A percentile compares a stretch with the other conserved stretches of the same genome.
These are phyloP conservation scores for Hyaloscypha bicolor DNA, from an alignment of 495 filamentous ascomycete species.

Conservation along the genomic window DNA sequence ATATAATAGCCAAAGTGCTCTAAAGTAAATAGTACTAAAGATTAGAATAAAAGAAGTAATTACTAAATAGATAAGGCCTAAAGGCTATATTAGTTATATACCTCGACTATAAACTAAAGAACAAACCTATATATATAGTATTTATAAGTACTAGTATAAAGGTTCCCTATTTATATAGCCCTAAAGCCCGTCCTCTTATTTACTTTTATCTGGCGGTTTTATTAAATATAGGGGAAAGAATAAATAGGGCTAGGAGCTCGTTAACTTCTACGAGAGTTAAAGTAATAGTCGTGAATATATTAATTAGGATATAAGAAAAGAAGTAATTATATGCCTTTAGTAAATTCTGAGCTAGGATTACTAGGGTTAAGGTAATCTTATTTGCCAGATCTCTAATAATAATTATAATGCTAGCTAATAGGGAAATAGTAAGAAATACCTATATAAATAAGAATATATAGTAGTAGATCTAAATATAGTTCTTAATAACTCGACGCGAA, in stretches of 20 bases:
- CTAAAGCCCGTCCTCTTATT: constrained; percentile 12
- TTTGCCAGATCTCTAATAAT: constrained; percentile 60
- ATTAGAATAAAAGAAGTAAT: constrained; percentile 89
- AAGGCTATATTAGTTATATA: constrained; percentile 6
- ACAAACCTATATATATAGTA: constrained; percentile 72
- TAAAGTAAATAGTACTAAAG: constrained; percentile 82
- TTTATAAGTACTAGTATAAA: constrained; percentile 85
- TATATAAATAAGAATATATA: constrained; percentile 93
- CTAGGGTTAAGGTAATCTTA: constrained; percentile 59
- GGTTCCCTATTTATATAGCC: constrained; percentile 71
- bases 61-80: constrained; percentile 34
- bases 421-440: constrained; percentile 83
- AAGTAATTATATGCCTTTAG: constrained; percentile 90
- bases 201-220: constrained; percentile 23
- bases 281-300: constrained; percentile 77
- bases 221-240: constrained; percentile 26
- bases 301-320: constrained; percentile 89
- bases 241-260: constrained; percentile 7
- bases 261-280: constrained; percentile 69
- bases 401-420: constrained; percentile 73
- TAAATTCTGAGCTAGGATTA: constrained; percentile 70
- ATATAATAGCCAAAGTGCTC: too few species aligned
- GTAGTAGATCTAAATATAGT: constrained; percentile 85
- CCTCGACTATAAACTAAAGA: constrained; percentile 33
- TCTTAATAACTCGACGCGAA: constrained; percentile 74